Evolutionary conservation across 768 basidiomycete species (phyloP), one percentile per base, ranked within the genome.

Genomic region (Auricularia heimuer): DNA sequence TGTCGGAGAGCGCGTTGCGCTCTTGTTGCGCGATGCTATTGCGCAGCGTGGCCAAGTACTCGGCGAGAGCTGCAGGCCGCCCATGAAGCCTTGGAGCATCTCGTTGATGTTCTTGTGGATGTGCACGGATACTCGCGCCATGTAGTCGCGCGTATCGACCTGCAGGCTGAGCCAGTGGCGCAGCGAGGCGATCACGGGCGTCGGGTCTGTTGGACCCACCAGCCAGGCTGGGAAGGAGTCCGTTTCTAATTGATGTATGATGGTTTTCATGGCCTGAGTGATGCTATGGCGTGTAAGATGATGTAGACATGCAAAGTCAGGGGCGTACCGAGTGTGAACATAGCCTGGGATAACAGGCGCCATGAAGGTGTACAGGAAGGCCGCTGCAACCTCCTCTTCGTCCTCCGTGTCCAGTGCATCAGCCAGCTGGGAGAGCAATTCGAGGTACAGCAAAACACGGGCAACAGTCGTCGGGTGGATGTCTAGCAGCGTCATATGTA

Each of bases 301-400:
- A 18, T 16, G 21, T 51, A 18, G 18, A 18, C 16, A 51, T 51
- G 47, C 44, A 18, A 11, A 10, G 44, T 45, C 10, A 45, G 44
- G 62, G 34, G 65, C 69, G 29, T 16, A 72, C 71, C 71, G 64
- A 29, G 39, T 62, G 54, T 71, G 63, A 34, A 65, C 67, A 62
- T 71, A 72, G 7, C 63, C 44, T 18, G 73, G 71, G 60, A 73
- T 70, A 2, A 71, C 61, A 54, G 67, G 64, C 0, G 67, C 70
- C n/a, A 69, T 47, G 47, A 67, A 74, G 11, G 65, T 68, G 64
- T 70, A 73, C n/a, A 74, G 61, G 37, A 74, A 47, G n/a, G 72
- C 70, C 24, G 71, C 67, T 61, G 68, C 65, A 47, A 70, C 67
- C 62, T 74, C 71, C 1, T 67, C 64, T 4, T 66, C 64, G 6